Evolutionary conservation across 306 rosid species (phyloP), one percentile per base, ranked within the genome.

Genomic region (Prunus fruticosa): DNA sequence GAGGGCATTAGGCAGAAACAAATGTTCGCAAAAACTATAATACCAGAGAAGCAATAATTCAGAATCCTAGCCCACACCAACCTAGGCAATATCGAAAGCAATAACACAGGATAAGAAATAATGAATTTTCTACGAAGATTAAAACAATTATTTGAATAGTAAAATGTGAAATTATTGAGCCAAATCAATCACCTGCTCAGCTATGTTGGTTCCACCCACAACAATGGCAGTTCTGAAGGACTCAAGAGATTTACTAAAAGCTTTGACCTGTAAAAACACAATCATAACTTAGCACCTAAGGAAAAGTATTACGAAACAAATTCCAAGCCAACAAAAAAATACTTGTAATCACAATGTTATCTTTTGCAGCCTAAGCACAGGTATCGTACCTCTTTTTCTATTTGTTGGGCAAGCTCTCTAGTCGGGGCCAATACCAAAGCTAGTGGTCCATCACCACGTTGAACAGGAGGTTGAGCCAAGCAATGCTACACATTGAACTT

Each of bases 341-440:
- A 14, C 8, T 74, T 23, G 32, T 66, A 58, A 52, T 3, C 38
- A 49, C 66, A 62, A 34, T 15, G 79, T 49, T 19, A 69, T 75
- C 45, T 25, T 34, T 41, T 30, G 25, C 57, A 72, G 32, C 70
- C 63, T 19, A 78, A 76, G 52, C 23, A 15, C 63, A 79, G 49
- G 60, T n/a, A 49, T 51, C 64, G 68, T 78, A 92, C 97, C 93
- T 92, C 97, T 78, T 92, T 89, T 71, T 92, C 97, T 75, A 92
- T 92, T 85, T 92, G 97, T 72, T 92, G 97, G 53, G 97, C 97
- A 49, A 92, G 97, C 87, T 92, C 97, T 76, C 97, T 92, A 46
- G 97, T 92, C 57, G 97, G 97, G 74, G 97, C 97, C 83, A 92
- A 69, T 64, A 92, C 93, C 85, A 92, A 80, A 67, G 92, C 97